Evolutionary conservation across 1,284 basidiomycete species (phyloP).

Genomic region (Athelia psychrophila): DNA sequence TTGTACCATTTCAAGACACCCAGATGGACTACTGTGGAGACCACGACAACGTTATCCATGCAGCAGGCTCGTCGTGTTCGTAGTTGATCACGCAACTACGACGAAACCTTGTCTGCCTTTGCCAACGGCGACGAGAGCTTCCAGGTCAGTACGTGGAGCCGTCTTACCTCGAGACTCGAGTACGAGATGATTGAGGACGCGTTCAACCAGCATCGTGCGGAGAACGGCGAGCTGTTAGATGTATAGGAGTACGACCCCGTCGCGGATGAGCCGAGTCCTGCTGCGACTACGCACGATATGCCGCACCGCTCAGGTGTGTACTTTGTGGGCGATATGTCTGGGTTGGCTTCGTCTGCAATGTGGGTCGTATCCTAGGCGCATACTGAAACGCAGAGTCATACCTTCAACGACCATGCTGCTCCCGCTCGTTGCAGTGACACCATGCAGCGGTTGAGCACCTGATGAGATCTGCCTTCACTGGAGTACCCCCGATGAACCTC

Average conservation of each 20-base stretch:
- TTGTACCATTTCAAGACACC: conserved; percentile 52
- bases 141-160: conserved; percentile 71
- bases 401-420: too few relatives aligned
- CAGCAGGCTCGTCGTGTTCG: conserved; percentile 40
- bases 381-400: too few relatives aligned
- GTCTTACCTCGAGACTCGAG: conserved; percentile 54
- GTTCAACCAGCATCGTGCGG: too few relatives aligned
- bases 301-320: neutral
- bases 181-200: conserved; percentile 68
- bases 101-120: conserved; percentile 14
- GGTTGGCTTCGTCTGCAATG: neutral
- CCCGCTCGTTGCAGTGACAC: too few relatives aligned
- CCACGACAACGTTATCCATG: conserved; percentile 61
- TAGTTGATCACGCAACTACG: conserved; percentile 49
- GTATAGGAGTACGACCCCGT: conserved; percentile 62
- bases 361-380: too few relatives aligned
- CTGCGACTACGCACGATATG: neutral
- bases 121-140: conserved; percentile 41
- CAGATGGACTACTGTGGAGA: conserved; percentile 70
- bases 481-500: too few relatives aligned
- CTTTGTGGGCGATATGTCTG: neutral
- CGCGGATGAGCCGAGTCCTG: conserved; percentile 26
- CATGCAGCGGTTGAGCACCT: too few relatives aligned
- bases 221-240: conserved; percentile 47
- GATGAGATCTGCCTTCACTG: too few relatives aligned